Evolutionary conservation across 371 early-diverging fungal genomes (phyloP), one percentile per base, ranked within the genome.

Genomic region (Actinomortierella wolfii): DNA sequence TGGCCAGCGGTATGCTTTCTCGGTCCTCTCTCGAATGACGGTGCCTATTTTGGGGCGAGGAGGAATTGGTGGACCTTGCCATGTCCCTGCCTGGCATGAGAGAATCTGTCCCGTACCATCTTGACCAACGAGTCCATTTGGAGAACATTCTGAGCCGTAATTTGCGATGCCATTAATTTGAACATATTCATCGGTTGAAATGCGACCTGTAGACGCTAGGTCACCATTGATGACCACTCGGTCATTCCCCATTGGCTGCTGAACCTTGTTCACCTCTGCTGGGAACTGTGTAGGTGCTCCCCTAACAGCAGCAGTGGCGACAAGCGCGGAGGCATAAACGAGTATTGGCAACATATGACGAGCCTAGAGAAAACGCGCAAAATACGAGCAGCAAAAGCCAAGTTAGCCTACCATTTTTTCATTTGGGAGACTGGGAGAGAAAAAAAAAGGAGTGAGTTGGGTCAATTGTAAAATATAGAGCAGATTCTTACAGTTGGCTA

Each of bases 161-260:
- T 21, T 56, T 15, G 63, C 63, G 13, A 56, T 23, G 2, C 63
- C 63, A 21, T 28, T 20, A 25, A 62, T 62, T 18, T 51, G 56
- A 41, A 62, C 43, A 44, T 51, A 62, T 45, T 62, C 63, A 2
- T 53, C 56, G 11, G 63, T 51, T n/a, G 40, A 44, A 18, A 62
- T 50, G 18, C 63, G 63, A 3, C 57, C 56, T 2, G 44, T 23
- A 15, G 47, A 26, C 9, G 17, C 34, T 24, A 59, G 23, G 20
- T 24, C 39, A 24, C 59, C 59, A 45, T 59, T 21, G 20, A 59
- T 45, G 17, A 14, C 39, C 23, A 48, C 47, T 15, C 34, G n/a
- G 34, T 40, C 28, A 7, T 29, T 20, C 25, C 23, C 24, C 43
- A 11, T 26, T n/a, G 39, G 20, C 13, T 39, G 13, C 17, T 43